Percentiles rank a stretch among this genome's conserved stretches.
These are phyloP conservation scores for Leptosphaerulina australis DNA, from an alignment of 2,329 filamentous ascomycete genomes.

Conservation along the genomic window DNA sequence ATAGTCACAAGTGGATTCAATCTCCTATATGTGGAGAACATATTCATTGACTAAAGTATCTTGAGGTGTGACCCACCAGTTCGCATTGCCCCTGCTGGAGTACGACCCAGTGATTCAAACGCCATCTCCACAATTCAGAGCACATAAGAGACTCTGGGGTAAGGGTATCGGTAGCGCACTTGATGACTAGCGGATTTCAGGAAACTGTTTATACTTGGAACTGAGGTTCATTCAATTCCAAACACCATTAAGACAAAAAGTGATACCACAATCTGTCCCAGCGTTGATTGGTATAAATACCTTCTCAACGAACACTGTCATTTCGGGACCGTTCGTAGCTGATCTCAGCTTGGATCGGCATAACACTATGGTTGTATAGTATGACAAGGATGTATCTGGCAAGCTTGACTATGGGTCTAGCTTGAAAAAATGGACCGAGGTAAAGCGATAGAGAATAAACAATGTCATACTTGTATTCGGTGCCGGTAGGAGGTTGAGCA, in stretches of 20 bases:
- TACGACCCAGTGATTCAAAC: constrained; percentile 21
- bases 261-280: no score
- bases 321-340: not conserved
- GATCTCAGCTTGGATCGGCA: not conserved
- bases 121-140: constrained; percentile 25
- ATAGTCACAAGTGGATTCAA: no score
- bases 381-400: constrained; percentile 49
- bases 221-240: not conserved
- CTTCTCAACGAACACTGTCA: no score
- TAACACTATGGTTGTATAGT: constrained; percentile 51
- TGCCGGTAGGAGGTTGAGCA: constrained; percentile 41
- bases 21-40: no score
- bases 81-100: constrained; percentile 54
- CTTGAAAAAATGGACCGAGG: constrained; percentile 53
- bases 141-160: constrained; percentile 23
- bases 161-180: constrained; percentile 29
- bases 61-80: constrained; percentile 45
- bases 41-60: no score
- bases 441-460: constrained; percentile 27
- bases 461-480: constrained; percentile 48
- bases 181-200: constrained; percentile 50
- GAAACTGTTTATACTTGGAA: constrained; percentile 1
- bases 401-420: constrained; percentile 49
- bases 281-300: no score
- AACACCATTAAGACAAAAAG: no score